Conservation (phyloP, 2,329 filamentous ascomycete genomes). For the Penicillium psychrosexuale region DNA sequence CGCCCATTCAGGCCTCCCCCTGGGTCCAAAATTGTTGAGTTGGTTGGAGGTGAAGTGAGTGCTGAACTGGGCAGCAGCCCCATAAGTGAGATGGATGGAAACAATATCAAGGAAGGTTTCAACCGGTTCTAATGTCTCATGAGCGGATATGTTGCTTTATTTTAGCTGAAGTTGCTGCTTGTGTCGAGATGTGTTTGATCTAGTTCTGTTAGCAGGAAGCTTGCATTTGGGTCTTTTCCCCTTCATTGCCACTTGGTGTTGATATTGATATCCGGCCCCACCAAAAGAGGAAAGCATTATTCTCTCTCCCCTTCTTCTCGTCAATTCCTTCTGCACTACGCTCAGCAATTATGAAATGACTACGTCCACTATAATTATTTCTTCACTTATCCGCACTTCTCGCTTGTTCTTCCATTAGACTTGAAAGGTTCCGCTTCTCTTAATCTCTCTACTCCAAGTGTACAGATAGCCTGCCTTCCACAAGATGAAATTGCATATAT, state of each 20-base stretch:
- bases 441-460: too few species aligned
- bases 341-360: too few species aligned
- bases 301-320: too few species aligned
- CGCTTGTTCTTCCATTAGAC: too few species aligned
- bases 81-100: constrained; percentile 10
- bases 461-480: too few species aligned
- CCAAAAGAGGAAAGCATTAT: too few species aligned
- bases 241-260: not conserved
- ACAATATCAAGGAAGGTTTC: not conserved
- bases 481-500: too few species aligned
- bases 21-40: constrained; percentile 8
- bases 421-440: too few species aligned
- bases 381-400: too few species aligned
- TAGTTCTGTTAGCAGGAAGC: not conserved
- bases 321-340: too few species aligned
- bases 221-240: not conserved
- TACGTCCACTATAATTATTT: too few species aligned
- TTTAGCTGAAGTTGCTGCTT: too few species aligned
- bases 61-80: constrained; percentile 10
- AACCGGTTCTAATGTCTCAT: not conserved
- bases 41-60: not conserved
- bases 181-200: not conserved
- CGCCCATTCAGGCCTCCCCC: constrained; percentile 2
- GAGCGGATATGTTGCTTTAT: not conserved
- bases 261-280: not conserved